Evolutionary conservation across 129 eudicot genomes (phyloP).

Genomic region (Cynara cardunculus): DNA sequence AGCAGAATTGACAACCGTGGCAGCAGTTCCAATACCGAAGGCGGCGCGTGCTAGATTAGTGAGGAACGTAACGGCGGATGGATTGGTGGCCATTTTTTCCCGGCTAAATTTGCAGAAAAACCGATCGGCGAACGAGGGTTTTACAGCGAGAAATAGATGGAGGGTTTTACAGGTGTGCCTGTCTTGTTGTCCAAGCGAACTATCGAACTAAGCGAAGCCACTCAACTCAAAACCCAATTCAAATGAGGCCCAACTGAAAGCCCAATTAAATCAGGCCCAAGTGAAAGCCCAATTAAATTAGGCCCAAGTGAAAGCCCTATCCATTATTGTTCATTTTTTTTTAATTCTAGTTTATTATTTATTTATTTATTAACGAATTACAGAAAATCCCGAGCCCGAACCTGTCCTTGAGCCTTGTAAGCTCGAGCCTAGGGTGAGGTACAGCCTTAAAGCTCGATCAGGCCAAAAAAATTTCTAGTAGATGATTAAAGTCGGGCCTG

Average conservation of each 20-base stretch:
- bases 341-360: too few species aligned
- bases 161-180: slow-evolving; percentile 18
- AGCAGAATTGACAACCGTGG: slow-evolving; percentile 42
- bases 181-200: slow-evolving; percentile 30
- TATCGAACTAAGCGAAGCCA: too few species aligned
- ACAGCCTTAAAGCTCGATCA: not conserved
- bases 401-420: not conserved
- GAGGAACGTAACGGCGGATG: slow-evolving; percentile 49
- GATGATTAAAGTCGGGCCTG: not conserved
- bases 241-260: not conserved
- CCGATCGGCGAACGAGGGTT: slow-evolving; percentile 11
- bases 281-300: not conserved
- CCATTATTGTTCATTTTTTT: not conserved
- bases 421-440: not conserved
- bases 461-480: too few species aligned
- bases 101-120: not conserved
- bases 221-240: not conserved
- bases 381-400: not conserved
- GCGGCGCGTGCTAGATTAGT: slow-evolving; percentile 76
- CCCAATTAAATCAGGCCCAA: not conserved
- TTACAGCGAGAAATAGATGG: slow-evolving; percentile 8
- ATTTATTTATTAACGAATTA: too few species aligned
- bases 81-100: slow-evolving; percentile 41
- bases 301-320: not conserved
- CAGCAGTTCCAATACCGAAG: slow-evolving; percentile 55